Conservation (phyloP, 169 alveolate genomes). For the Plasmodium falciparum region DNA sequence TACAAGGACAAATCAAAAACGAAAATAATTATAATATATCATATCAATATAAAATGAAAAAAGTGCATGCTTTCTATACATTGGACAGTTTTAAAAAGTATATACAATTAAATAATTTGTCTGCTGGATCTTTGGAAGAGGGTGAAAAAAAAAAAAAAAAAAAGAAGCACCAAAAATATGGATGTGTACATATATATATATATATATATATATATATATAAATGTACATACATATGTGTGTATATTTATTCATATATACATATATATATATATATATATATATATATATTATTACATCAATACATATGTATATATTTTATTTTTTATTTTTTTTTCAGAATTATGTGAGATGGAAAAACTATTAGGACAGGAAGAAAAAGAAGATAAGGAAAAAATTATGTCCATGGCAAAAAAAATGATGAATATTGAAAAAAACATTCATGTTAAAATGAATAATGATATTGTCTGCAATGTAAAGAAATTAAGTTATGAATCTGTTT, state of each 20-base stretch:
- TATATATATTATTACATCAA: not conserved
- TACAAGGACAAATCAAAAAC: slow-evolving; percentile 48
- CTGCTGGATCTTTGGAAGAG: not conserved
- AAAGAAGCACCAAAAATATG: not conserved
- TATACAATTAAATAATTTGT: slow-evolving; percentile 6
- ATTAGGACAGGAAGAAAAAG: slow-evolving; percentile 43
- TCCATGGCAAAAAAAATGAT: slow-evolving; percentile 28
- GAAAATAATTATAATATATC: slow-evolving; percentile 44
- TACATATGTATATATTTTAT: not conserved
- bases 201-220: not conserved
- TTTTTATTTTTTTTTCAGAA: slow-evolving; percentile 9
- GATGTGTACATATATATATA: not conserved
- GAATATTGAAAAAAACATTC: slow-evolving; percentile 20
- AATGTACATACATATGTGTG: not conserved
- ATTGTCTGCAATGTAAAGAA: slow-evolving; percentile 3
- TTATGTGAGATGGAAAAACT: slow-evolving; percentile 7
- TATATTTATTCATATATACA: not conserved
- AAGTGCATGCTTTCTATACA: slow-evolving; percentile 24
- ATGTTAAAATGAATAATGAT: slow-evolving; percentile 5
- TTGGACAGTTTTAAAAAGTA: slow-evolving; percentile 4
- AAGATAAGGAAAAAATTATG: slow-evolving; percentile 24
- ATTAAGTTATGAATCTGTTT: slow-evolving; percentile 15
- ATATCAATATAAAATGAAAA: not conserved
- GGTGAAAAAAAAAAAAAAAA: slow-evolving; percentile 21
- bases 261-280: not conserved